Percentiles rank a stretch among this genome's conserved stretches.
phyloP scores from a whole-genome alignment of 169 alveolate species.

The Eimeria maxima region DNA sequence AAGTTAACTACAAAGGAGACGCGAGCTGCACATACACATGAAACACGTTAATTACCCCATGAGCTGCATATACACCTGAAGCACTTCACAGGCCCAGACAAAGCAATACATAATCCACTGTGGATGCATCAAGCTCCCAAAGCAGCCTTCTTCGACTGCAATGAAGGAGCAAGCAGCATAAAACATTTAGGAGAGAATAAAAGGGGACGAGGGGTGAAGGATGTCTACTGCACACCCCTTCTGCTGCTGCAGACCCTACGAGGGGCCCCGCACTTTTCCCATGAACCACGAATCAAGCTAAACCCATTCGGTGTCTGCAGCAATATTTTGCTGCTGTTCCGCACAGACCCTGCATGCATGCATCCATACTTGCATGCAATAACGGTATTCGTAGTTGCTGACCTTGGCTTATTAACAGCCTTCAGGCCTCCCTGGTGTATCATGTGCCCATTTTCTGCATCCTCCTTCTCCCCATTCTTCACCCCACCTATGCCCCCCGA shows the following conservation, averaged over 20 bases:
- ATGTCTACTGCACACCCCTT: background rate
- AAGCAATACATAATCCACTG: background rate
- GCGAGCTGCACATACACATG: background rate
- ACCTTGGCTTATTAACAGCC: slow-evolving; percentile 28
- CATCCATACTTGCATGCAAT: background rate
- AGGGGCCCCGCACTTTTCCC: too few species aligned
- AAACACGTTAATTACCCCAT: background rate
- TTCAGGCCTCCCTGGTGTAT: slow-evolving; percentile 79
- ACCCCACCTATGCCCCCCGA: slow-evolving; percentile 81
- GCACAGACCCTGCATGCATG: background rate
- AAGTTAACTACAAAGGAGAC: too few species aligned
- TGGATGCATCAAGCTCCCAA: background rate
- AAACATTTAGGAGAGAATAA: too few species aligned
- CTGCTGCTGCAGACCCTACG: background rate
- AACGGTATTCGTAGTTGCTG: too few species aligned
- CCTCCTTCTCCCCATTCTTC: slow-evolving; percentile 80
- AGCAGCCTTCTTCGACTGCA: background rate
- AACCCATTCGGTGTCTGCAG: background rate
- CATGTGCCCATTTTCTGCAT: slow-evolving; percentile 78
- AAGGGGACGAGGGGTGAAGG: background rate
- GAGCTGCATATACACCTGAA: background rate
- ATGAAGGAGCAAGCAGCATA: background rate
- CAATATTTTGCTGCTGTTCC: background rate
- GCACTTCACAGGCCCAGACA: too few species aligned
- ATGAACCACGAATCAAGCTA: too few species aligned